Base-by-base conservation (phyloP, 768 basidiomycete species). In the Grammothele lineata region DNA sequence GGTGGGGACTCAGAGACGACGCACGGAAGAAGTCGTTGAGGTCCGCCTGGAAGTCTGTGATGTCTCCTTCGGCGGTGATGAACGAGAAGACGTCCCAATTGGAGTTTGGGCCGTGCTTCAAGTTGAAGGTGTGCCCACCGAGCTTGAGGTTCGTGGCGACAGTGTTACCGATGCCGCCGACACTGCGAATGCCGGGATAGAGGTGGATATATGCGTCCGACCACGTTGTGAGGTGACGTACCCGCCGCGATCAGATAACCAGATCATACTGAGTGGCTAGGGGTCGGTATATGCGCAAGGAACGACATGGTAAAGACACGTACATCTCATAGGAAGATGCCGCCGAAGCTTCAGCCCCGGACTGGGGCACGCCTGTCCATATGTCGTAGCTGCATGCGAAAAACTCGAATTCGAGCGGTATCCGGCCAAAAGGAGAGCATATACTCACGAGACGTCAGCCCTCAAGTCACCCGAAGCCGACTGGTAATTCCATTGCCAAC, bases 21-120 rank as follows among this genome's bases (percentile, higher is more conserved):
- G 45, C 46, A 81, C 78, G 59, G 63, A 81, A 78, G 65, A 81
- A 80, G 25, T 62, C 71, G 34, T 74, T 75, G 53, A 82, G 60
- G 51, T 81, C 77, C 11, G 58, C 75, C 37, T 60, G 66, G 66
- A 81, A 82, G 57, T 71, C 59, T 32, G 59, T 74, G 61, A 81
- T 70, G 53, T 79, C 61, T 0, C 74, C 77, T 1, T 63, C 49
- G 3, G 68, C 62, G 49, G 67, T 75, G 54, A 80, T 73, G 61
- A 81, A 81, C 8, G 77, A 78, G 49, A 76, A 62, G 5, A 78
- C 77, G 57, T 79, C 60, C 77, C 77, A 80, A 64, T 75, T 75
- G n/a, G 64, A 43, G 56, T 77, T 77, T 2, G 76, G 72, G n/a
- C 78, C 78, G 37, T 62, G 65, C 77, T 78, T 81, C 21, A 81